These are phyloP conservation scores for Cutaneotrichosporon dermatis DNA, from an alignment of 1,284 basidiomycete genomes.

Conservation along the genomic window DNA sequence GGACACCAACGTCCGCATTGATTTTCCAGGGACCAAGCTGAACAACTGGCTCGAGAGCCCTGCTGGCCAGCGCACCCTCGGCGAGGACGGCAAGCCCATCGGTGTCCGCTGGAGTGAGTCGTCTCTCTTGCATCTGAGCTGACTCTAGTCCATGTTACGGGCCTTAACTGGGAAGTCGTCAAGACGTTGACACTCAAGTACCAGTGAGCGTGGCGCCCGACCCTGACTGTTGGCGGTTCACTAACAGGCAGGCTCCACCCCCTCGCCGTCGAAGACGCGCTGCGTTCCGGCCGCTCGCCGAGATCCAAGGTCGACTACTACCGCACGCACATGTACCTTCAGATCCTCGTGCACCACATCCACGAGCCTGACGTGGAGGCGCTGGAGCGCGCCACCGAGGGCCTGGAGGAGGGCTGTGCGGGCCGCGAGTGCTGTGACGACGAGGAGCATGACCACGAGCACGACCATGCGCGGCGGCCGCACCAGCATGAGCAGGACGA, in stretches of 20 bases:
- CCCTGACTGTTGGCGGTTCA: too few species aligned
- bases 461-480: too few species aligned
- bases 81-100: constrained; percentile 32
- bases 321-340: constrained; percentile 46
- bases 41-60: constrained; percentile 40
- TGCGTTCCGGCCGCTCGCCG: constrained; percentile 40
- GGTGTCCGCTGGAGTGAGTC: constrained; percentile 45
- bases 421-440: background rate
- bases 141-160: constrained; percentile 43
- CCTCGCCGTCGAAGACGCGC: constrained; percentile 47
- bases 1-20: constrained; percentile 38
- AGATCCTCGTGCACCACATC: constrained; percentile 46
- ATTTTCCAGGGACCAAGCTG: constrained; percentile 41
- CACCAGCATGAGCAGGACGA: background rate
- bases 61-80: constrained; percentile 27
- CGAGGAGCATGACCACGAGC: background rate
- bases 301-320: constrained; percentile 49
- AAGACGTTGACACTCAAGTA: constrained; percentile 44
- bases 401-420: background rate
- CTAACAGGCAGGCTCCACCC: constrained; percentile 41
- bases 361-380: constrained; percentile 31
- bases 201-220: constrained; percentile 24
- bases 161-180: constrained; percentile 48
- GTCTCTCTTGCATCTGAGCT: background rate
- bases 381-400: constrained; percentile 24